A percentile compares a stretch with the other conserved stretches of the same genome.
Conservation (phyloP, 148 eudicot genomes). For the Hydrangea macrophylla region DNA sequence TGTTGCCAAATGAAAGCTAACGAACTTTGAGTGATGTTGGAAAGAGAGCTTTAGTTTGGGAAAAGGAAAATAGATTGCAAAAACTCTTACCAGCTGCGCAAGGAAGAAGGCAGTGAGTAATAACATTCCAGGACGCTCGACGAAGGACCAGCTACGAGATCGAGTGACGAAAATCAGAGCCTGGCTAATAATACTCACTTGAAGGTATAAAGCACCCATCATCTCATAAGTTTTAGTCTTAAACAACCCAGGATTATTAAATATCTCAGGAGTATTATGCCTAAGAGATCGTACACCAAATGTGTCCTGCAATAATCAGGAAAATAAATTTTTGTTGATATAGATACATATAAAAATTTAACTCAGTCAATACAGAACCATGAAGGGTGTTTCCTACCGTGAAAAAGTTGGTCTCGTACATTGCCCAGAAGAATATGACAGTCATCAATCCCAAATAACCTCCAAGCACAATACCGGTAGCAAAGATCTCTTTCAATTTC, state of each 20-base stretch:
- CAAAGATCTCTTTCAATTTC: slow-evolving; percentile 90
- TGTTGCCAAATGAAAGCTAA: too few relatives aligned
- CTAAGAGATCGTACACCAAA: slow-evolving; percentile 58
- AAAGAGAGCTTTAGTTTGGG: too few relatives aligned
- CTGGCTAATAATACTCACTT: slow-evolving; percentile 95
- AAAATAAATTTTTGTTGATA: too few relatives aligned
- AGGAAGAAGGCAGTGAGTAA: slow-evolving; percentile 60
- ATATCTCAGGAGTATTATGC: slow-evolving; percentile 10
- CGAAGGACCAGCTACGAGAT: slow-evolving; percentile 82
- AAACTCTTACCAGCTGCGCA: slow-evolving; percentile 76
- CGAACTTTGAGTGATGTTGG: too few relatives aligned
- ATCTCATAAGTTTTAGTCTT: too few relatives aligned
- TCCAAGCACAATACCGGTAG: slow-evolving; percentile 89
- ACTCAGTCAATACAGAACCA: background rate
- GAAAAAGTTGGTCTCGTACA: slow-evolving; percentile 77
- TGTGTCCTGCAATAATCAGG: slow-evolving; percentile 40
- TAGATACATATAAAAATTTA: background rate
- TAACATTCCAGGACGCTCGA: slow-evolving; percentile 84
- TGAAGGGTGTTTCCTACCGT: slow-evolving; percentile 36
- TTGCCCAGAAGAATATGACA: slow-evolving; percentile 82
- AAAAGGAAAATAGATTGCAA: background rate
- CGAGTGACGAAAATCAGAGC: slow-evolving; percentile 93
- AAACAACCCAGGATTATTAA: too few relatives aligned
- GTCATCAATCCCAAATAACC: slow-evolving; percentile 89
- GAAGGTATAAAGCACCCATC: slow-evolving; percentile 93